Conservation (phyloP, 1,284 basidiomycete species). For the Fomes fomentarius region DNA sequence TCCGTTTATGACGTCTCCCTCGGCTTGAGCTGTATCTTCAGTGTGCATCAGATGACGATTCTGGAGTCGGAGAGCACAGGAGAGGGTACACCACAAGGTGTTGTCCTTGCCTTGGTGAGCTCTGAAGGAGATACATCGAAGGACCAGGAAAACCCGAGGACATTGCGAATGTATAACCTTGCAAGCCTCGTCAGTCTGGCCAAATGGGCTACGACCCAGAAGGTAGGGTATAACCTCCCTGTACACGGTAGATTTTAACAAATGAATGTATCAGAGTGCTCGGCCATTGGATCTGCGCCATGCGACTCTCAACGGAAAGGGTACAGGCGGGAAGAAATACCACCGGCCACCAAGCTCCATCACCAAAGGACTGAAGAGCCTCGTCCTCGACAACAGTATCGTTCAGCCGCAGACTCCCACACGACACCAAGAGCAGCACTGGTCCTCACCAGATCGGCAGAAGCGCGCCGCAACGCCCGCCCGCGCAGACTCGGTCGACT, state of each 20-base stretch:
- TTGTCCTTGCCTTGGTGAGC: slow-evolving; percentile 73
- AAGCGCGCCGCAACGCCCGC: slow-evolving; percentile 6
- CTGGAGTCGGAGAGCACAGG: slow-evolving; percentile 67
- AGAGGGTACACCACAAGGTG: slow-evolving; percentile 67
- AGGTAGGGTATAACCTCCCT: slow-evolving; percentile 42
- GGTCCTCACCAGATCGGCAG: slow-evolving; percentile 16
- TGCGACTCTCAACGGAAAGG: slow-evolving; percentile 52
- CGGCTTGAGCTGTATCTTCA: slow-evolving; percentile 34
- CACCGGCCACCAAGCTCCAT: slow-evolving; percentile 56
- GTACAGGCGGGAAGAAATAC: slow-evolving; percentile 52
- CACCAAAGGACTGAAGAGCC: slow-evolving; percentile 60
- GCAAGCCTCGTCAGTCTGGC: slow-evolving; percentile 72
- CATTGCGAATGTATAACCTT: slow-evolving; percentile 80
- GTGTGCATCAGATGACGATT: slow-evolving; percentile 75
- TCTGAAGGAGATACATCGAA: slow-evolving; percentile 53
- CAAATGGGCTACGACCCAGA: slow-evolving; percentile 69
- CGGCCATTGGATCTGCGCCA: slow-evolving; percentile 62
- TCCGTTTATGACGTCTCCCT: not conserved
- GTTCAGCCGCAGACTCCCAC: slow-evolving; percentile 21
- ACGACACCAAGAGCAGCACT: slow-evolving; percentile 24
- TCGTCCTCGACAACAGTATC: slow-evolving; percentile 51
- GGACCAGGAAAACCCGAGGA: slow-evolving; percentile 55
- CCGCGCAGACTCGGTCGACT: slow-evolving; percentile 25
- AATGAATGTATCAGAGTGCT: slow-evolving; percentile 40
- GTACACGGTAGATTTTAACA: not conserved